Evolutionary conservation across 257 asterid species (phyloP).

Genomic region (Primulina tabacum): DNA sequence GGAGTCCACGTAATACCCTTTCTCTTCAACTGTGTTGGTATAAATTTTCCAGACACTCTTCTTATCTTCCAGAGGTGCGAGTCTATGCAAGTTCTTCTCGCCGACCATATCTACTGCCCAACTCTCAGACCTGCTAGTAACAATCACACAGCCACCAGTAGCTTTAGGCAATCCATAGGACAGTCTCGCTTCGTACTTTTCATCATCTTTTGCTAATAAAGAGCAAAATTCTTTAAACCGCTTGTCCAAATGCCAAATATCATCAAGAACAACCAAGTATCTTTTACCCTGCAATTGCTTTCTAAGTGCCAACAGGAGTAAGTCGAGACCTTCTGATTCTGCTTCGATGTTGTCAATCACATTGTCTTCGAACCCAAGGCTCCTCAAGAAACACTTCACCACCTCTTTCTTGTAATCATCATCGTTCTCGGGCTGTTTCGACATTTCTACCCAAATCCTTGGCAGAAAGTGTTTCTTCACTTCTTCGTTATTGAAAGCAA

Average conservation of each 20-base stretch:
- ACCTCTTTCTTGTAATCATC: conserved; percentile 23
- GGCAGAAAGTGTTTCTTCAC: conserved; percentile 39
- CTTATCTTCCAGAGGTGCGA: conserved; percentile 24
- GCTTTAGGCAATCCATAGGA: conserved; percentile 40
- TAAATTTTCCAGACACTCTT: conserved; percentile 44
- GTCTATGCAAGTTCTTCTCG: conserved; percentile 28
- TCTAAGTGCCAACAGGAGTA: conserved; percentile 33
- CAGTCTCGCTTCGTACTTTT: neutral
- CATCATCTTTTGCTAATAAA: conserved; percentile 11
- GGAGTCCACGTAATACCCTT: neutral
- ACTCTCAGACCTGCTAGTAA: conserved; percentile 32
- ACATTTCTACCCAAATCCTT: conserved; percentile 49
- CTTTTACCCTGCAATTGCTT: conserved; percentile 34
- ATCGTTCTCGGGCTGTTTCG: conserved; percentile 26
- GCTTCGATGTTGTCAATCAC: neutral
- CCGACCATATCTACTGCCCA: conserved; percentile 31
- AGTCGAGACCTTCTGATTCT: conserved; percentile 9
- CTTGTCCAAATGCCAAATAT: conserved; percentile 22
- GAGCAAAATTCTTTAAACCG: conserved; percentile 19
- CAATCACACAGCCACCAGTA: conserved; percentile 34
- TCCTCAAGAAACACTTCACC: conserved; percentile 33
- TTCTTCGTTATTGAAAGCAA: conserved; percentile 23
- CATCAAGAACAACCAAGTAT: conserved; percentile 48
- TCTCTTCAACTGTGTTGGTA: conserved; percentile 25
- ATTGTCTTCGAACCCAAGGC: conserved; percentile 38